Evolutionary conservation across 208 protist genomes (phyloP).

Genomic region (Leishmania gerbilli): DNA sequence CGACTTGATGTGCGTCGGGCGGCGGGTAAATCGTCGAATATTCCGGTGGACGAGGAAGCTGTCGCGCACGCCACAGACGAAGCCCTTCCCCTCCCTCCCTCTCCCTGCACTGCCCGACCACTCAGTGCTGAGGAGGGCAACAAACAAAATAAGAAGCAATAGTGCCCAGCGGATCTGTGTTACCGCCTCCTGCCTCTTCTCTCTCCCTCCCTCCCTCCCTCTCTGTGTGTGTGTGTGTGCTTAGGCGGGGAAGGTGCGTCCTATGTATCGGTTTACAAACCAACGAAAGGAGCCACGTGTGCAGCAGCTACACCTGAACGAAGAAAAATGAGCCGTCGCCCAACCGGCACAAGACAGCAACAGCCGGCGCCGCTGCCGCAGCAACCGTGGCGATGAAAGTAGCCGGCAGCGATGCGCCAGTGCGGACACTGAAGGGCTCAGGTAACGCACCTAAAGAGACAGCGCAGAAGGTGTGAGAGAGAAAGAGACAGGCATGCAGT

Average conservation of each 20-base stretch:
- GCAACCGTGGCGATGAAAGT: background rate
- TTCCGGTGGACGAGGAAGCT: background rate
- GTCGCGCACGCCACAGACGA: background rate
- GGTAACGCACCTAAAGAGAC: background rate
- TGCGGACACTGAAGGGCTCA: background rate
- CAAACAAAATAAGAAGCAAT: background rate
- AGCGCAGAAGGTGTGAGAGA: background rate
- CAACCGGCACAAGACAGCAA: background rate
- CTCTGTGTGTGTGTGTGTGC: background rate
- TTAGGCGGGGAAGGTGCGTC: background rate
- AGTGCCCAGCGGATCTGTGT: background rate
- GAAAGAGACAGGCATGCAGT: background rate
- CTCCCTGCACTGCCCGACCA: background rate
- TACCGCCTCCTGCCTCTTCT: background rate
- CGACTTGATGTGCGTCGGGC: background rate
- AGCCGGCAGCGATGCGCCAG: background rate
- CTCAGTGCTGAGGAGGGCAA: background rate
- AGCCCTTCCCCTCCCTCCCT: background rate
- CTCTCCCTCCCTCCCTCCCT: background rate
- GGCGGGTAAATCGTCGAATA: background rate
- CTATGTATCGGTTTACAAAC: conserved; percentile 58
- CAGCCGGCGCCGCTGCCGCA: background rate
- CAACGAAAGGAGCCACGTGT: conserved; percentile 30
- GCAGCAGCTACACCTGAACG: background rate
- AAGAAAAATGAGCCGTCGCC: background rate